These are phyloP conservation scores for Talaromyces islandicus DNA, from an alignment of 2,329 filamentous ascomycete species.

Conservation along the genomic window DNA sequence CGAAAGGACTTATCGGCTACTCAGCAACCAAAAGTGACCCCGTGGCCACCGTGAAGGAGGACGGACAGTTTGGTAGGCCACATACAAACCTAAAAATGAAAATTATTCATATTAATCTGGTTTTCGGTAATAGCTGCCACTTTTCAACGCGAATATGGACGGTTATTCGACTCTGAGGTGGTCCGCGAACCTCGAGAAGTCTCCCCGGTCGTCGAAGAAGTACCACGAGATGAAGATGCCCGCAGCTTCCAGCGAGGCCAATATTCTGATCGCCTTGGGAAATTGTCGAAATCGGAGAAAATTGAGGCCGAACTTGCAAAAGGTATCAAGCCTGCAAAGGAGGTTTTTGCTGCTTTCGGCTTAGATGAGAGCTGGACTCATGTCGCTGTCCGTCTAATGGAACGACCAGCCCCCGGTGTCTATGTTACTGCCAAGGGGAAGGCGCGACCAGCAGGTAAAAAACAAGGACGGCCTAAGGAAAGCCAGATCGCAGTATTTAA, in stretches of 20 bases:
- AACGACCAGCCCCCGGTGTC: conserved; percentile 32
- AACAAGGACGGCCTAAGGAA: conserved; percentile 31
- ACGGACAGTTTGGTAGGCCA: conserved; percentile 3
- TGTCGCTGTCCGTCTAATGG: conserved; percentile 31
- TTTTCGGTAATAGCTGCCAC: conserved; percentile 1
- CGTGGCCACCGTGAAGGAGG: conserved; percentile 14
- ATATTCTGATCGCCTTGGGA: conserved; percentile 14
- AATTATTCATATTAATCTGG: conserved; percentile 3
- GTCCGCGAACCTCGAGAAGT: background rate
- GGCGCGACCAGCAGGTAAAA: conserved; percentile 31
- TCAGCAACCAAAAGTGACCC: conserved; percentile 29
- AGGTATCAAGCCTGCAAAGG: conserved; percentile 1
- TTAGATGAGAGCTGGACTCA: conserved; percentile 37
- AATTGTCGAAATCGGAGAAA: conserved; percentile 32
- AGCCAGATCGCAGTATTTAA: conserved; percentile 38
- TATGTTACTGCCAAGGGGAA: conserved; percentile 36
- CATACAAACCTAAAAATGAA: conserved; percentile 7
- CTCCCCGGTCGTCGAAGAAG: background rate
- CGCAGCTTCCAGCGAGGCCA: background rate
- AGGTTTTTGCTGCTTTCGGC: conserved; percentile 22
- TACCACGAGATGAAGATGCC: background rate
- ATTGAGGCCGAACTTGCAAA: conserved; percentile 19
- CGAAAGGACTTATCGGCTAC: conserved; percentile 28
- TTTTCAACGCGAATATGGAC: conserved; percentile 1
- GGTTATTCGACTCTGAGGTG: background rate